These are phyloP conservation scores for Boletellus ananiceps DNA, from an alignment of 768 basidiomycete genomes.

Conservation along the genomic window DNA sequence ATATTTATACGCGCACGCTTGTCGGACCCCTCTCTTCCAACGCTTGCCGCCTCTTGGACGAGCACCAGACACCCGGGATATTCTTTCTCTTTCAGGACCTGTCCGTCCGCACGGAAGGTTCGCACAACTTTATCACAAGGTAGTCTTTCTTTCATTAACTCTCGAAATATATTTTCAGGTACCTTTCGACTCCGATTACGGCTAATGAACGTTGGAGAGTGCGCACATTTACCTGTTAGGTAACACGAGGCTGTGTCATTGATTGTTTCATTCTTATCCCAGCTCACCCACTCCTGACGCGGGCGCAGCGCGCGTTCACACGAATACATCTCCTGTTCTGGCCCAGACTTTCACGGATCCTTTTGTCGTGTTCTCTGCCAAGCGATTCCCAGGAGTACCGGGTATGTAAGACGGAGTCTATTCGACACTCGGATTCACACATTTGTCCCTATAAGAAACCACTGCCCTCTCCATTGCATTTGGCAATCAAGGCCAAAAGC, in stretches of 20 bases:
- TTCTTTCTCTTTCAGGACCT: slow-evolving; percentile 96
- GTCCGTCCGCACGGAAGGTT: slow-evolving; percentile 90
- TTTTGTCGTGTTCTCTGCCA: slow-evolving; percentile 87
- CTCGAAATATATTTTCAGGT: slow-evolving; percentile 42
- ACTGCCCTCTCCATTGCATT: slow-evolving; percentile 85
- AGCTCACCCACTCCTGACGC: slow-evolving; percentile 72
- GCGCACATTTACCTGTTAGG: slow-evolving; percentile 39
- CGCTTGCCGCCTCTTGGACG: slow-evolving; percentile 79
- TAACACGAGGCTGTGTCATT: slow-evolving; percentile 16
- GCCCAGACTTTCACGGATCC: slow-evolving; percentile 80
- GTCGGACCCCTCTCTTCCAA: slow-evolving; percentile 87
- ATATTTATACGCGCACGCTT: slow-evolving; percentile 80
- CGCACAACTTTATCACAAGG: slow-evolving; percentile 26
- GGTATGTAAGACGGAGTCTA: slow-evolving; percentile 42
- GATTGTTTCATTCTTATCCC: slow-evolving; percentile 21
- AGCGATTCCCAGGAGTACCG: slow-evolving; percentile 92
- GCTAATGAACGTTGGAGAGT: slow-evolving; percentile 90
- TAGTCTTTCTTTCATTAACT: slow-evolving; percentile 13
- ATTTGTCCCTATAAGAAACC: slow-evolving; percentile 51
- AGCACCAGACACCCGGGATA: slow-evolving; percentile 80
- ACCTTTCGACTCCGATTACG: slow-evolving; percentile 82
- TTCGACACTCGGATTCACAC: slow-evolving; percentile 15
- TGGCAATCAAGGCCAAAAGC: slow-evolving; percentile 86
- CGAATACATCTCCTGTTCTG: slow-evolving; percentile 66
- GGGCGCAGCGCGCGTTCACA: slow-evolving; percentile 63